Evolutionary conservation across 1,284 basidiomycete genomes (phyloP).

Genomic region (Megacollybia platyphylla): DNA sequence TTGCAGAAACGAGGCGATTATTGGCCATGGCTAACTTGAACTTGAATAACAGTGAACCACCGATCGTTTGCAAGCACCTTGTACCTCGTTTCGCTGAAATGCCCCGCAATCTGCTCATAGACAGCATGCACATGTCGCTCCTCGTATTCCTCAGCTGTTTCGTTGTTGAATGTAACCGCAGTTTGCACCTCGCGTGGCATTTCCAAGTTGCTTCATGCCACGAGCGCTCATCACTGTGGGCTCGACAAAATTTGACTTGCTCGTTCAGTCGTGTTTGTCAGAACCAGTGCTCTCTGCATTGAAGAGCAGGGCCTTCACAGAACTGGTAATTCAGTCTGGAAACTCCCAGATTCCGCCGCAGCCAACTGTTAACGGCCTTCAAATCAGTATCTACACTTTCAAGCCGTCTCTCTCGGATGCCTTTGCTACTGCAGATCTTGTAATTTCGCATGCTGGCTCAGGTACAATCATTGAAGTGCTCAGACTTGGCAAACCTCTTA

Average conservation of each 20-base stretch:
- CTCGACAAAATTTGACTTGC: slow-evolving; percentile 75
- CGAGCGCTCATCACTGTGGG: slow-evolving; percentile 79
- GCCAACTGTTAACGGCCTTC: slow-evolving; percentile 29
- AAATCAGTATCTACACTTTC: slow-evolving; percentile 59
- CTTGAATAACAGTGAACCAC: neutral
- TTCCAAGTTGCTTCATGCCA: slow-evolving; percentile 20
- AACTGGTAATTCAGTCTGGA: slow-evolving; percentile 69
- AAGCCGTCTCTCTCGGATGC: slow-evolving; percentile 58
- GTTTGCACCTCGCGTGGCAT: neutral
- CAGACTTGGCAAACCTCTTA: slow-evolving; percentile 59
- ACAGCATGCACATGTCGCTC: slow-evolving; percentile 69
- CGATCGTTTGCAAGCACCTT: slow-evolving; percentile 41
- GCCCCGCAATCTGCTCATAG: slow-evolving; percentile 84
- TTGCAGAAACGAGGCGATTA: slow-evolving; percentile 74
- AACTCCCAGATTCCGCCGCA: slow-evolving; percentile 21
- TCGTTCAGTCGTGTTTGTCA: slow-evolving; percentile 56
- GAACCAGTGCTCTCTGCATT: slow-evolving; percentile 43
- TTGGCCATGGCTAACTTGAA: slow-evolving; percentile 76
- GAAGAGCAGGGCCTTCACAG: slow-evolving; percentile 36
- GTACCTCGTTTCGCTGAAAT: slow-evolving; percentile 90
- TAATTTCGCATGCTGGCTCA: slow-evolving; percentile 91
- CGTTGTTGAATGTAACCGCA: slow-evolving; percentile 9
- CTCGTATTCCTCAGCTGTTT: slow-evolving; percentile 51
- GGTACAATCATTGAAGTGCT: slow-evolving; percentile 90
- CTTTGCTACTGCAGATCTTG: slow-evolving; percentile 56